These are phyloP conservation scores for Zygosaccharomyces sapae DNA, from an alignment of 1,139 yeast species.

Conservation along the genomic window DNA sequence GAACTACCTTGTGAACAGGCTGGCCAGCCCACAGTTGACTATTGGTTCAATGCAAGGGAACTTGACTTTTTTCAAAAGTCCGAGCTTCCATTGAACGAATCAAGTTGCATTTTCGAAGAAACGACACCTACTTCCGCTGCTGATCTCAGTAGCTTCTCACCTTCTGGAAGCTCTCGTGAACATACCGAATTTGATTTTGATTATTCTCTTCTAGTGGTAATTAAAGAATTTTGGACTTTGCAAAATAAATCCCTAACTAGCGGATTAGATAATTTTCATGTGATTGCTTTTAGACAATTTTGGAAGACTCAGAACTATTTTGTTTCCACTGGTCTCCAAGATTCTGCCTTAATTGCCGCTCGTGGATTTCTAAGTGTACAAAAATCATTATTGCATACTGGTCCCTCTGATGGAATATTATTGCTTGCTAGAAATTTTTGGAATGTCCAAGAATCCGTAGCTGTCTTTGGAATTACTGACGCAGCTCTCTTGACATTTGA, in stretches of 20 bases:
- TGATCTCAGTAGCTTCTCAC: background rate
- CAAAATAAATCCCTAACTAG: background rate
- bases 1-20: background rate
- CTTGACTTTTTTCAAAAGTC: background rate
- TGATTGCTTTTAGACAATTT: background rate
- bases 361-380: background rate
- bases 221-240: background rate
- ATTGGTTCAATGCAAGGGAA: constrained; percentile 1
- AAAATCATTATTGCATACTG: background rate
- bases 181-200: background rate
- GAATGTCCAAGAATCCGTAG: too few species aligned
- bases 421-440: too few species aligned
- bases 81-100: background rate
- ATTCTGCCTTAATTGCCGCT: background rate
- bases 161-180: background rate
- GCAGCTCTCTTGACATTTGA: background rate
- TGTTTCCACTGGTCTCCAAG: background rate
- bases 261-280: background rate
- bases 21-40: background rate
- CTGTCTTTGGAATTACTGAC: too few species aligned
- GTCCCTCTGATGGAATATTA: background rate
- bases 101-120: background rate
- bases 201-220: background rate
- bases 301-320: background rate
- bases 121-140: background rate